Base-by-base conservation (phyloP, 2,329 filamentous ascomycete genomes). In the Thermochaetoides dissita region DNA sequence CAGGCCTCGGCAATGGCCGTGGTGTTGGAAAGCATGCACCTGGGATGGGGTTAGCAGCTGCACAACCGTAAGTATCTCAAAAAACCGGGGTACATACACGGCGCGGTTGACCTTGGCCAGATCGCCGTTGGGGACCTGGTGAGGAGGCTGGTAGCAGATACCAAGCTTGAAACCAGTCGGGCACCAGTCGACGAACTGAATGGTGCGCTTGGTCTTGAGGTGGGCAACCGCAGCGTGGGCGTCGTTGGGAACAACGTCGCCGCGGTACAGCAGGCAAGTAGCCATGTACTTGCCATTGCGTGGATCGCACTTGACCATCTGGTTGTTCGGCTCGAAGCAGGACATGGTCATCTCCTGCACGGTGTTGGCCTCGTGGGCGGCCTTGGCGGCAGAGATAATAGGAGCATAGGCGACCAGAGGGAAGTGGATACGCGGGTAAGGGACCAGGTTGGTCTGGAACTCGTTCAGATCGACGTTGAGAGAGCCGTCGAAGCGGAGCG, bases 251-350 rank as follows among this genome's bases (percentile, higher is more conserved):
- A 96, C 91, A 56, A 98, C 89, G 59, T 96, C 91, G 66, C 89
- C 91, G 63, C 89, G 89, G 79, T 98, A 98, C 64, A 98, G 72
- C 68, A 98, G 68, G 67, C 88, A 95, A 58, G 88, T 95, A 52
- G 89, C 89, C 89, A 98, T 98, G 79, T 98, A 98, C 77, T 98
- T 98, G 68, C 89, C 89, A 66, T 93, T 88, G 61, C 88, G 87
- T 56, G 89, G 89, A 65, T 98, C 91, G 63, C 89, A 98, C 77
- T 94, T 94, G 65, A 98, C 89, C 89, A 98, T 98, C 81, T 98
- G 89, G 80, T 94, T 95, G 80, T 95, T 84, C 57, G 89, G 87
- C 79, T 98, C 89, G 72, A 98, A 98, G 81, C 89, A 96, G 53
- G 85, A 85, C 80, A 89, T 93, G 67, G 86, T 93, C 73, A 96